These are phyloP conservation scores for Epichloe festucae DNA, from an alignment of 2,329 filamentous ascomycete species.

Conservation along the genomic window DNA sequence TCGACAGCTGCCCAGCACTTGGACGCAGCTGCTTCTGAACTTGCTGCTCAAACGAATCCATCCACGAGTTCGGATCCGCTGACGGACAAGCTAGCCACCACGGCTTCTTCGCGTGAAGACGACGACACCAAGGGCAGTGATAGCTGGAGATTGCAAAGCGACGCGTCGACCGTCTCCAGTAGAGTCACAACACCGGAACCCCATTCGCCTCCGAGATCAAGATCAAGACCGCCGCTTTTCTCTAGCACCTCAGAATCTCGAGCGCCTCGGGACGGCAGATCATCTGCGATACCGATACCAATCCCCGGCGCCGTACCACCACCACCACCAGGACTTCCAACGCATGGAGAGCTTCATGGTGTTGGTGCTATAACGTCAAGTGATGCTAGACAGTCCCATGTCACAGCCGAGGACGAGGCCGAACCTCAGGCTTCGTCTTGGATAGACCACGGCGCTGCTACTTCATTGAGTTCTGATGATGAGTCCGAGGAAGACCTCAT, in stretches of 20 bases:
- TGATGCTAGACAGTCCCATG: not conserved
- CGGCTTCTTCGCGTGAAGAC: slow-evolving; percentile 15
- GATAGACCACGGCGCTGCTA: not conserved
- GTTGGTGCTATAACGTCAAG: not conserved
- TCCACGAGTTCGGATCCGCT: not conserved
- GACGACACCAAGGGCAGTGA: slow-evolving; percentile 16
- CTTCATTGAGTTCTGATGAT: slow-evolving; percentile 9
- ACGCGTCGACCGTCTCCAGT: slow-evolving; percentile 18
- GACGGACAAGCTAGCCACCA: slow-evolving; percentile 6
- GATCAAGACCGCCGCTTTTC: slow-evolving; percentile 5
- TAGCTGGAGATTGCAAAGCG: slow-evolving; percentile 13
- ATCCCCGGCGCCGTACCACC: slow-evolving; percentile 6
- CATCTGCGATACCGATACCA: slow-evolving; percentile 4
- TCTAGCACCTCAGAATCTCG: slow-evolving; percentile 7
- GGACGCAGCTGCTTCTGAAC: not conserved
- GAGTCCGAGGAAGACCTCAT: slow-evolving; percentile 17
- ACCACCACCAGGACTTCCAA: slow-evolving; percentile 1
- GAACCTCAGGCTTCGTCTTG: slow-evolving; percentile 4
- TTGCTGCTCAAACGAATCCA: not conserved
- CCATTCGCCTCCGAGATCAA: slow-evolving; percentile 7
- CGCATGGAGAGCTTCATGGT: not conserved
- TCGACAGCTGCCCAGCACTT: not conserved
- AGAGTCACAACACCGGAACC: slow-evolving; percentile 16
- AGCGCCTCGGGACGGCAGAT: slow-evolving; percentile 6
- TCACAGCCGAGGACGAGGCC: not conserved